These are phyloP conservation scores for Combretum micranthum DNA, from an alignment of 345 rosid species.

Conservation along the genomic window DNA sequence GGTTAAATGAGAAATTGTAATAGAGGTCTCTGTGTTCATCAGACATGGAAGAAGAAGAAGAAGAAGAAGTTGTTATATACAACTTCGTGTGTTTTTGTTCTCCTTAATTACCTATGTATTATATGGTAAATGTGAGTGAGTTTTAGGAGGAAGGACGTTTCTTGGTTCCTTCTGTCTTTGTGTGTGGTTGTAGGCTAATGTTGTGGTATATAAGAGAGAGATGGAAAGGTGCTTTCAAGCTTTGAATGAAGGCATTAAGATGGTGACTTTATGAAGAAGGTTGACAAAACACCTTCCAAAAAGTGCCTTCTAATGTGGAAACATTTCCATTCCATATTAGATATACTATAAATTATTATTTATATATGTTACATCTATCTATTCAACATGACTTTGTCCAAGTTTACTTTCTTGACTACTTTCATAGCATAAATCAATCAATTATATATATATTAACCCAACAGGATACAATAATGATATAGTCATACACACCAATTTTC, in stretches of 20 bases:
- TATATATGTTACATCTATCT: too few relatives aligned
- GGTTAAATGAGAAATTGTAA: conserved; percentile 30
- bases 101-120: too few relatives aligned
- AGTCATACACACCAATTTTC: too few relatives aligned
- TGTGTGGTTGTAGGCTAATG: conserved; percentile 9
- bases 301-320: conserved; percentile 44
- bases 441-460: too few relatives aligned
- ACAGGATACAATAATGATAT: too few relatives aligned
- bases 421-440: background rate
- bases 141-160: conserved; percentile 1
- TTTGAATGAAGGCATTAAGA: conserved; percentile 32
- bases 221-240: conserved; percentile 8
- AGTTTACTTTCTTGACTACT: conserved; percentile 10
- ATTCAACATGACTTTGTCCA: conserved; percentile 11
- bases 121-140: conserved; percentile 4
- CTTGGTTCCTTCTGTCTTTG: conserved; percentile 8
- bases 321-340: conserved; percentile 21
- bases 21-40: conserved; percentile 51
- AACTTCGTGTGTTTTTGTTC: conserved; percentile 11
- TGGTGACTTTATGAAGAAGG: conserved; percentile 24
- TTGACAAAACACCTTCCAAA: conserved; percentile 45
- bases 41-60: conserved; percentile 47
- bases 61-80: conserved; percentile 13
- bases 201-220: conserved; percentile 11
- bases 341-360: background rate